A percentile compares a stretch with the other conserved stretches of the same genome.
These are phyloP conservation scores for Scenedesmus sp. DNA, from an alignment of 163 green algal genomes.

Conservation along the genomic window DNA sequence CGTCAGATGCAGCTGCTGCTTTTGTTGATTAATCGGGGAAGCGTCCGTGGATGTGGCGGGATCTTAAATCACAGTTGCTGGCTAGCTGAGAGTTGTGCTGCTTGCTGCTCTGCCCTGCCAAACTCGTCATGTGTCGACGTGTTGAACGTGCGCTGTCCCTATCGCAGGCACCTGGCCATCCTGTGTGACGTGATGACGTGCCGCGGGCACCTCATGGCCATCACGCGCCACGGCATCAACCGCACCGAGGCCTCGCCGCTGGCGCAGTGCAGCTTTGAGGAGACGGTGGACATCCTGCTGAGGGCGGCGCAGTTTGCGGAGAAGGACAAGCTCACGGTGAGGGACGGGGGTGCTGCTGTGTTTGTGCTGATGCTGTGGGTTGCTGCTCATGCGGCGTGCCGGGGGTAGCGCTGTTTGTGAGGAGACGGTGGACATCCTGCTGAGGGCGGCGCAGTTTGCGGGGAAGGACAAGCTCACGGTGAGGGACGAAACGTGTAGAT, in stretches of 20 bases:
- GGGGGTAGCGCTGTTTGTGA: constrained; percentile 63
- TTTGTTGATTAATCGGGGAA: background rate
- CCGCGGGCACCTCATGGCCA: constrained; percentile 97
- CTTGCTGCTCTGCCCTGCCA: no score
- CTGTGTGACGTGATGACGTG: constrained; percentile 96
- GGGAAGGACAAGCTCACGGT: constrained; percentile 91
- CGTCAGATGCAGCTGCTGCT: background rate
- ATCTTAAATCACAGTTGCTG: no score
- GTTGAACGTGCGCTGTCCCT: background rate
- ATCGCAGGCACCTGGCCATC: constrained; percentile 78
- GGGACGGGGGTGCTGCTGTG: background rate
- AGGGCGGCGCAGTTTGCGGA: constrained; percentile 93
- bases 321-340: constrained; percentile 85
- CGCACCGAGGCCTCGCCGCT: constrained; percentile 94
- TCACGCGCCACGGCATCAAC: constrained; percentile 99
- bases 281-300: constrained; percentile 99
- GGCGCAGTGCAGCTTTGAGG: constrained; percentile 95
- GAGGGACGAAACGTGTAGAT: background rate
- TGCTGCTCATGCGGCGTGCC: no score
- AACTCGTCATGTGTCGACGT: no score
- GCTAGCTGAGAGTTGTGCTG: no score
- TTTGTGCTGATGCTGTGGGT: no score
- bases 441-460: constrained; percentile 90
- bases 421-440: constrained; percentile 99
- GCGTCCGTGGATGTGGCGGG: no score